Evolutionary conservation across 2,329 filamentous ascomycete genomes (phyloP), one percentile per base, ranked within the genome.

Genomic region (Cryphonectria parasitica): DNA sequence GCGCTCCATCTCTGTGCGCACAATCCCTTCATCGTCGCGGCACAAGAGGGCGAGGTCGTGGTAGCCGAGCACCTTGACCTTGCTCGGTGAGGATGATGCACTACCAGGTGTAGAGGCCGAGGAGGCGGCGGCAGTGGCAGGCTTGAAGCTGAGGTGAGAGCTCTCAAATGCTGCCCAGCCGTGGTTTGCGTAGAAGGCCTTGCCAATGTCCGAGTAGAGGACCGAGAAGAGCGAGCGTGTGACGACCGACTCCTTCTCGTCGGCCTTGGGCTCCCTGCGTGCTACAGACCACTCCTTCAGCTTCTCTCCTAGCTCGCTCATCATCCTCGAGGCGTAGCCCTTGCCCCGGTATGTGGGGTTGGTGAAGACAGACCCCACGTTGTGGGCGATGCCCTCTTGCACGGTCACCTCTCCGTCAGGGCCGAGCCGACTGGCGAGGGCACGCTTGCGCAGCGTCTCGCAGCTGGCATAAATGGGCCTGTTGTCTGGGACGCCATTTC

Each of bases 151-250:
- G 60, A 97, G 84, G 78, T 97, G 94, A 0, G 87, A 84, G 71
- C 92, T 95, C 28, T 87, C 84, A 75, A 91, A 95, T 0, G 90
- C 86, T 64, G 89, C 85, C 95, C 95, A 98, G 62, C 94, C 94
- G 73, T 89, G 85, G 43, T 84, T 85, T 3, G 91, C 88, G 81
- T 98, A 98, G 80, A 94, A 98, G 54, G 83, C 83, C 83, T 93
- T 92, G 28, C 95, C 93, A 74, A 97, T 94, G 76, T 97, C 93
- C 11, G 94, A 97, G 80, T 90, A 97, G 11, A 98, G 84, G 10
- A 97, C 87, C 0, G 92, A 95, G 79, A 95, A 96, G 19, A 88
- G 80, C 73, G 78, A 85, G 77, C 77, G 82, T 80, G 36, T 77
- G 75, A n/a, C 76, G 64, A 34, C 77, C 52, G 74, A 76, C 66